phyloP scores from a whole-genome alignment of 1,139 yeast genomes.

The Meyerozyma smithsonii region DNA sequence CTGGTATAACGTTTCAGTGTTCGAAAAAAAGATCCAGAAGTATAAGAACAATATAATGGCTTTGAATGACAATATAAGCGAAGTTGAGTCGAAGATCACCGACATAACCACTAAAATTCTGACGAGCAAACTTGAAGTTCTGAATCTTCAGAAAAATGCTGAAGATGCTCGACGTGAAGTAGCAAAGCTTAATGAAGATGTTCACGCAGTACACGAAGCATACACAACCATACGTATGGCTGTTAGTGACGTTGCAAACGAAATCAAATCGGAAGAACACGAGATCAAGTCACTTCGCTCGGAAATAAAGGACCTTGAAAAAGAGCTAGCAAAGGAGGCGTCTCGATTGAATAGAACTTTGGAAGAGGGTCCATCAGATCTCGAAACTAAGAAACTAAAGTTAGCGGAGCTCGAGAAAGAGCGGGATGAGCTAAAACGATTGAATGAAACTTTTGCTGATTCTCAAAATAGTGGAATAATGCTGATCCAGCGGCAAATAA shows the following conservation, averaged over 20 bases:
- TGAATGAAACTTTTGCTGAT: conserved; percentile 9
- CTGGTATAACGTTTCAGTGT: conserved; percentile 51
- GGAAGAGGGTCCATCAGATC: conserved; percentile 36
- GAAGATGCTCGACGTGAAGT: neutral
- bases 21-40: conserved; percentile 26
- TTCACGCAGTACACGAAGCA: neutral
- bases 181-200: neutral
- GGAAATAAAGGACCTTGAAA: conserved; percentile 24
- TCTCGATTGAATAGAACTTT: conserved; percentile 27
- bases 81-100: conserved; percentile 16
- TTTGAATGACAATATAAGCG: conserved; percentile 14
- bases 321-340: conserved; percentile 19
- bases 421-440: conserved; percentile 11
- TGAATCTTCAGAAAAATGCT: neutral
- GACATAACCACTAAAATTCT: conserved; percentile 13
- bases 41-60: conserved; percentile 13
- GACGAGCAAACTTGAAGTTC: neutral
- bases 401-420: conserved; percentile 10
- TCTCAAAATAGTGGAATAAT: conserved; percentile 4
- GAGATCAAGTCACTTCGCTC: conserved; percentile 19
- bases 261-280: conserved; percentile 7
- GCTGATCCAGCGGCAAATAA: conserved; percentile 3
- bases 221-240: neutral
- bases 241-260: conserved; percentile 3
- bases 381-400: conserved; percentile 9